Percentiles rank a stretch among this genome's conserved stretches.
These are phyloP conservation scores for Neofusicoccum laricinum DNA, from an alignment of 2,329 filamentous ascomycete genomes.

Conservation along the genomic window DNA sequence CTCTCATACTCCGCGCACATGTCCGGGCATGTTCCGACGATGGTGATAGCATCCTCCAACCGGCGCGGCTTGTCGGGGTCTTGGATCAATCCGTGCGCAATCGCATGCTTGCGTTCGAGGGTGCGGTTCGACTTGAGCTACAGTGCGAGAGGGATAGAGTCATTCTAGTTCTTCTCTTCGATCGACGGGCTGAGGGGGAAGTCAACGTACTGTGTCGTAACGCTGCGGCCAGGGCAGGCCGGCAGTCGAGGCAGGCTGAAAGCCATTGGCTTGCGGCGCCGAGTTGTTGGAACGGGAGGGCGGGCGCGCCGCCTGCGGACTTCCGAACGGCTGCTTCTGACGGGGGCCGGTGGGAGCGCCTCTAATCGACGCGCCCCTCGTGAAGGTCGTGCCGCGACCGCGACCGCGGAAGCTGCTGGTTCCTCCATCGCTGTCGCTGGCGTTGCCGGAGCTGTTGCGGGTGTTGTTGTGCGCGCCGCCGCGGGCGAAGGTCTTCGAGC, in stretches of 20 bases:
- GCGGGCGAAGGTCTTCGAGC: neutral
- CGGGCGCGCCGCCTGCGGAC: neutral
- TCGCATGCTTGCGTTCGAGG: slow-evolving; percentile 35
- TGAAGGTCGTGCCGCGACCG: neutral
- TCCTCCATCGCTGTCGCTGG: slow-evolving; percentile 11
- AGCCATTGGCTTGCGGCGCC: neutral
- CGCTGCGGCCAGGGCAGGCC: slow-evolving; percentile 9
- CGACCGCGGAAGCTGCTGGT: neutral
- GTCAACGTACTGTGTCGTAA: slow-evolving; percentile 15
- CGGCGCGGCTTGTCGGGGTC: slow-evolving; percentile 60
- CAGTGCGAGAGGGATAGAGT: slow-evolving; percentile 6
- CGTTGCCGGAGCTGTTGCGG: neutral
- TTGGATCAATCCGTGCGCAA: slow-evolving; percentile 52
- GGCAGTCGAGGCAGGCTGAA: slow-evolving; percentile 1
- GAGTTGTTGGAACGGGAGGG: neutral
- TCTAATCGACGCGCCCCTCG: neutral
- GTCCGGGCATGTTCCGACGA: slow-evolving; percentile 59
- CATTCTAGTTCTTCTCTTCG: slow-evolving; percentile 13
- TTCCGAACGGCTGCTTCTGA: slow-evolving; percentile 1
- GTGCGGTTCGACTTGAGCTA: slow-evolving; percentile 20
- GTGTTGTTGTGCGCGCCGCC: neutral
- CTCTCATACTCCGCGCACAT: slow-evolving; percentile 66
- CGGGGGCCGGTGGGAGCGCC: slow-evolving; percentile 4
- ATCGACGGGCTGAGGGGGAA: neutral
- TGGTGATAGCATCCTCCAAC: slow-evolving; percentile 59